Conservation (phyloP, 1,284 basidiomycete species). For the Heterobasidion occidentale region DNA sequence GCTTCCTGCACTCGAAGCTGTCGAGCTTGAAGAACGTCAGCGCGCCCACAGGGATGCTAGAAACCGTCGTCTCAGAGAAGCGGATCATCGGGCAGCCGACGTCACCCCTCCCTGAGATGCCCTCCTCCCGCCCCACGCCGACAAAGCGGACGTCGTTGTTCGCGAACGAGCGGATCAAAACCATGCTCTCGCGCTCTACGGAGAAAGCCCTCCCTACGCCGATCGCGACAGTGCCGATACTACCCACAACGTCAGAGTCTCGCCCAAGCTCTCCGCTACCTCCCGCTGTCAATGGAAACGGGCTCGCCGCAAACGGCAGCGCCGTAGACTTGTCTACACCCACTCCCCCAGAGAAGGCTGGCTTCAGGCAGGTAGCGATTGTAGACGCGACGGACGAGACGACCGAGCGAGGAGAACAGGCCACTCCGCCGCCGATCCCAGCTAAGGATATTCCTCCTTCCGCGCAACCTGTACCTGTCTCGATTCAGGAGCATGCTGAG, state of each 20-base stretch:
- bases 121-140: neutral
- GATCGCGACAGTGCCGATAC: neutral
- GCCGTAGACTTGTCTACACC: neutral
- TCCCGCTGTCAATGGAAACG: neutral
- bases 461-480: neutral
- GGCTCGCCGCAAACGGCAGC: neutral
- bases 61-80: conserved; percentile 78
- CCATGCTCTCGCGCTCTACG: conserved; percentile 18
- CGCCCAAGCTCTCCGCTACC: neutral
- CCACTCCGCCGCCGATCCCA: neutral
- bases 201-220: neutral
- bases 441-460: neutral
- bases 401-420: neutral
- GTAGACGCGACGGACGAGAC: neutral
- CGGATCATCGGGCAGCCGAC: conserved; percentile 26
- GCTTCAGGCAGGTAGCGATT: neutral
- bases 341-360: neutral
- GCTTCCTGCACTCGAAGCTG: conserved; percentile 66
- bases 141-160: conserved; percentile 9
- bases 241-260: neutral
- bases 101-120: conserved; percentile 9
- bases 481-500: no score
- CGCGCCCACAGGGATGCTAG: conserved; percentile 67
- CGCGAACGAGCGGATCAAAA: conserved; percentile 18
- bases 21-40: conserved; percentile 62